Evolutionary conservation across 768 basidiomycete species (phyloP).

Genomic region (Hericium coralloides): DNA sequence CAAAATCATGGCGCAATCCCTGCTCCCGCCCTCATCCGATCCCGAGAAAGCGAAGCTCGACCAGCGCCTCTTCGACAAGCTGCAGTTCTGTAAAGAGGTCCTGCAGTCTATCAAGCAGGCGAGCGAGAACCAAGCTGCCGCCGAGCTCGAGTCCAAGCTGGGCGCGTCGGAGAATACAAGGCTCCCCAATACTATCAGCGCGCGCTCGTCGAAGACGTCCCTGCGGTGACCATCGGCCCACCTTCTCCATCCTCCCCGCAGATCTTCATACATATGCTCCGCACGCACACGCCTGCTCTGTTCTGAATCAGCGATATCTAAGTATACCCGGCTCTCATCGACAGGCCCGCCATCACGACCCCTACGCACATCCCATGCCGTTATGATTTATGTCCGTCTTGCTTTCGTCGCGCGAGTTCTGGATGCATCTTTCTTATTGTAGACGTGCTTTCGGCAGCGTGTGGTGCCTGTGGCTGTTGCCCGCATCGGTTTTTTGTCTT

Average conservation of each 20-base stretch:
- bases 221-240: slow-evolving; percentile 5
- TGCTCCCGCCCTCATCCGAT: slow-evolving; percentile 33
- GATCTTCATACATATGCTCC: no score
- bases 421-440: no score
- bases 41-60: slow-evolving; percentile 52
- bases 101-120: slow-evolving; percentile 60
- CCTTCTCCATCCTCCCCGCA: not conserved
- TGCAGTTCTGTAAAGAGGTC: slow-evolving; percentile 84
- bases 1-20: slow-evolving; percentile 54
- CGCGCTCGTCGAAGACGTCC: slow-evolving; percentile 13
- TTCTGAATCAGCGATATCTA: not conserved
- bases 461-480: no score
- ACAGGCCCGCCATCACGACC: not conserved
- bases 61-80: slow-evolving; percentile 63
- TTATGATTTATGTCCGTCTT: not conserved
- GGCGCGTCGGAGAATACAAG: slow-evolving; percentile 1
- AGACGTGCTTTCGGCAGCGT: no score
- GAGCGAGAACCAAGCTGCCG: slow-evolving; percentile 30
- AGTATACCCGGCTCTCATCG: not conserved
- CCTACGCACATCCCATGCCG: not conserved
- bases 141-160: slow-evolving; percentile 2
- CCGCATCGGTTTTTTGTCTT: no score
- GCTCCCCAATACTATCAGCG: slow-evolving; percentile 4
- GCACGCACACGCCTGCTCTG: not conserved
- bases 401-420: no score